A percentile compares a stretch with the other conserved stretches of the same genome.
Evolutionary conservation across 2,329 filamentous ascomycete genomes (phyloP).

Genomic region (Balansia obtecta): DNA sequence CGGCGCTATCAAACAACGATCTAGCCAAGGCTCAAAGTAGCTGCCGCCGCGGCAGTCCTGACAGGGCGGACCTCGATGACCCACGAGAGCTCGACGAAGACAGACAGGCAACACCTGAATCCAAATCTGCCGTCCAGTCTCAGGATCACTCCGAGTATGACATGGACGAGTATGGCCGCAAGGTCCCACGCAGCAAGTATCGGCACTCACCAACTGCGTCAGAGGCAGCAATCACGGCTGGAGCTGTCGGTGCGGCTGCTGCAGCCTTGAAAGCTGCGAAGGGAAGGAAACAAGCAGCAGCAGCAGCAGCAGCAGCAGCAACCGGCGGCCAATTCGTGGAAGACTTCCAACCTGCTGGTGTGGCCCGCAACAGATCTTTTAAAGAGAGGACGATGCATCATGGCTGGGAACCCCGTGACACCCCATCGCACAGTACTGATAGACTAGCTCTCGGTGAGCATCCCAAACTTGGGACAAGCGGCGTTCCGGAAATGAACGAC

Average conservation of each 20-base stretch:
- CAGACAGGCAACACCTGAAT: constrained; percentile 26
- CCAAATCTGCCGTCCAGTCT: constrained; percentile 25
- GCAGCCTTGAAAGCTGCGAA: constrained; percentile 38
- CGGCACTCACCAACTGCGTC: constrained; percentile 42
- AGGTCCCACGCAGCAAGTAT: constrained; percentile 33
- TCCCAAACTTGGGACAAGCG: constrained; percentile 53
- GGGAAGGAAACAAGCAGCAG: constrained; percentile 28
- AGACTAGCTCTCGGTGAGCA: constrained; percentile 39
- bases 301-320: constrained; percentile 20
- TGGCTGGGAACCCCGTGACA: constrained; percentile 40
- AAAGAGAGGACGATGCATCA: constrained; percentile 47
- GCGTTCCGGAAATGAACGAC: constrained; percentile 54
- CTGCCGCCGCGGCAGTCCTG: constrained; percentile 24
- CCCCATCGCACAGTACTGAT: constrained; percentile 47
- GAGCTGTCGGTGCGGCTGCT: constrained; percentile 41
- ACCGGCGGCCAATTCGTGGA: constrained; percentile 22
- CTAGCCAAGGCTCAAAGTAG: constrained; percentile 18
- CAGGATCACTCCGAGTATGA: constrained; percentile 44
- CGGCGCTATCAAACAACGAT: constrained; percentile 24
- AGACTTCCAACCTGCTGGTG: constrained; percentile 35
- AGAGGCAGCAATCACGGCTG: constrained; percentile 44
- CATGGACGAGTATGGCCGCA: constrained; percentile 44
- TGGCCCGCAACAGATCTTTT: constrained; percentile 50
- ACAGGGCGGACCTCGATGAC: constrained; percentile 29
- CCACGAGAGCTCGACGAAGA: constrained; percentile 27